phyloP scores from a whole-genome alignment of 306 rosid genomes.

The Dalbergia cultrata region DNA sequence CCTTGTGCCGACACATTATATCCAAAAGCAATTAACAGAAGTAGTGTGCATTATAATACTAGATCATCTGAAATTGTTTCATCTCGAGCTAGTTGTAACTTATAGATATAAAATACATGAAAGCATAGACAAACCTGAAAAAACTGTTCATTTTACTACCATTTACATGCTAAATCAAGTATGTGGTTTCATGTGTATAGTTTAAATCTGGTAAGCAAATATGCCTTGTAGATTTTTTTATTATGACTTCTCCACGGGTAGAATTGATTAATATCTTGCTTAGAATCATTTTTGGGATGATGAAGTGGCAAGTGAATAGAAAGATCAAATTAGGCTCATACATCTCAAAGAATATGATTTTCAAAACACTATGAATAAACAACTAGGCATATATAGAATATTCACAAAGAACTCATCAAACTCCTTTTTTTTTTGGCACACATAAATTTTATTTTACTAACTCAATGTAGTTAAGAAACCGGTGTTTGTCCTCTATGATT shows the following conservation, averaged over 20 bases:
- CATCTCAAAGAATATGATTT: conserved; percentile 13
- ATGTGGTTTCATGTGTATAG: neutral
- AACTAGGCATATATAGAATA: neutral
- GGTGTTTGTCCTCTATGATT: conserved; percentile 12
- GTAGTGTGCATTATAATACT: neutral
- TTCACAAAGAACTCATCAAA: conserved; percentile 30
- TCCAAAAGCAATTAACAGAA: conserved; percentile 21
- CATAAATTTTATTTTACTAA: conserved; percentile 7
- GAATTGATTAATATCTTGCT: conserved; percentile 9
- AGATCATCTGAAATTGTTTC: conserved; percentile 11
- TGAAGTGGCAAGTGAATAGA: conserved; percentile 6
- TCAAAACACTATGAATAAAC: neutral
- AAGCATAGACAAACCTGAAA: neutral
- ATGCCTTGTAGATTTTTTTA: too few relatives aligned
- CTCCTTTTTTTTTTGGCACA: conserved; percentile 26
- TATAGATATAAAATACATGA: conserved; percentile 21
- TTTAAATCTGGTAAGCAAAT: neutral
- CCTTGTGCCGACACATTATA: conserved; percentile 28
- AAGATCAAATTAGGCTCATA: conserved; percentile 1
- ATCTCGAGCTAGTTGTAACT: conserved; percentile 19
- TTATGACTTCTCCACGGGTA: too few relatives aligned
- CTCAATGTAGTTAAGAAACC: conserved; percentile 19
- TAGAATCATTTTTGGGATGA: conserved; percentile 25
- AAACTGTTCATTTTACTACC: neutral
- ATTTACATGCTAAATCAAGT: neutral